Conservation (phyloP, 176 grass and related monocot species). For the Ensete ventricosum region DNA sequence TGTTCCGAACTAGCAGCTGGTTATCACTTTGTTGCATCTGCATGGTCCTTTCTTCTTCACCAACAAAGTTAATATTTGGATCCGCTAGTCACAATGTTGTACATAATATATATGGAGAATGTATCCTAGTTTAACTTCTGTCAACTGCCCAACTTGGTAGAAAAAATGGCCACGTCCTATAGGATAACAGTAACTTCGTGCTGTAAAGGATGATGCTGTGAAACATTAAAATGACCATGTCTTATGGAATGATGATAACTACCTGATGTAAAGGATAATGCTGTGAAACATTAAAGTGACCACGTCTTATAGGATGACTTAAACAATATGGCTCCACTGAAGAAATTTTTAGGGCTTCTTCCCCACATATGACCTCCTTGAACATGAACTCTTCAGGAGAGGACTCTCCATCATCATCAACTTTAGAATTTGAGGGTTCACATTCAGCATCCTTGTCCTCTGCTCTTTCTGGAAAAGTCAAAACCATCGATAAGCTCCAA, state of each 20-base stretch:
- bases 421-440: conserved; percentile 25
- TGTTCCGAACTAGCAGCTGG: too few species aligned
- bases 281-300: conserved; percentile 84
- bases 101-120: neutral
- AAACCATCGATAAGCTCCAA: neutral
- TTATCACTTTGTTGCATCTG: too few species aligned
- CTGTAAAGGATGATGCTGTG: conserved; percentile 56
- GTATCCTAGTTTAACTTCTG: neutral
- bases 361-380: conserved; percentile 74
- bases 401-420: conserved; percentile 21
- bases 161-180: conserved; percentile 50
- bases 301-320: conserved; percentile 74
- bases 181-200: conserved; percentile 45
- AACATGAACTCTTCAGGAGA: conserved; percentile 46
- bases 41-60: too few species aligned
- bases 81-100: neutral
- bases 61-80: neutral
- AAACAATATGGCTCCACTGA: conserved; percentile 57
- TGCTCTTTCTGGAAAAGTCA: conserved; percentile 43
- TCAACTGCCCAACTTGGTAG: neutral
- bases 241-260: conserved; percentile 41
- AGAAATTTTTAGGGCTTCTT: conserved; percentile 83
- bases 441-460: conserved; percentile 24
- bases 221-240: conserved; percentile 92
- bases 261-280: conserved; percentile 83